Base-by-base conservation (phyloP, 2,329 filamentous ascomycete genomes). In the Fusarium sp. region DNA sequence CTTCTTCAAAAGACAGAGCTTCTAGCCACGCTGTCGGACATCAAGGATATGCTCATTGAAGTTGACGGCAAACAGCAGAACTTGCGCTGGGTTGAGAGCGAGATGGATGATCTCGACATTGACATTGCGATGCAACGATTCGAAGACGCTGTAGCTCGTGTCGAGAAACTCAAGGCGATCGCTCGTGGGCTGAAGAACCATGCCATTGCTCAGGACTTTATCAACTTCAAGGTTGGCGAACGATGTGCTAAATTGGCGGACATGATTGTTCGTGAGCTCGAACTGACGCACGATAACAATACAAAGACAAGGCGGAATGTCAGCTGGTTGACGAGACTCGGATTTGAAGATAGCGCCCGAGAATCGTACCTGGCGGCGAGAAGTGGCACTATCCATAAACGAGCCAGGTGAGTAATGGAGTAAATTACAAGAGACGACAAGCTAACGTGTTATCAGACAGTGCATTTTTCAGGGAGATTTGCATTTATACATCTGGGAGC, bases 21-120 rank as follows among this genome's bases (percentile, higher is more conserved):
- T 5, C 87, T 97, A 19, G 94, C 96, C 79, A 92, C 90, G 12
- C 83, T 95, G 15, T 94, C 94, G 4, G 90, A 92, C 71, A 91
- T 93, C 77, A 94, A 94, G 79, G 94, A 97, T 80, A 93, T 97
- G 84, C 89, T 97, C 62, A 95, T 99, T 75, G 96, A 99, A 77
- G 94, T 97, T 19, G 96, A 98, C 78, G 96, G 96, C 54, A 97
- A 97, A 78, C 95, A 98, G 81, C 94, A 98, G 80, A 98, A 96
- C 80, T 88, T 99, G 52, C 93, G 96, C 60, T 98, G 94, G 94
- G 94, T 99, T 0, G 96, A 99, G 81, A 91, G 91, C 59, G 94
- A 98, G 83, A 93, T 99, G 81, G 96, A 99, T 79, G 94, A 97
- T 79, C 89, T 99, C 10, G 96, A 99, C 79, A 98, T 98, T 77